These are phyloP conservation scores for Sphagnum tenellum DNA, from an alignment of 225 moss, liverwort and hornwort genomes.

Conservation along the genomic window DNA sequence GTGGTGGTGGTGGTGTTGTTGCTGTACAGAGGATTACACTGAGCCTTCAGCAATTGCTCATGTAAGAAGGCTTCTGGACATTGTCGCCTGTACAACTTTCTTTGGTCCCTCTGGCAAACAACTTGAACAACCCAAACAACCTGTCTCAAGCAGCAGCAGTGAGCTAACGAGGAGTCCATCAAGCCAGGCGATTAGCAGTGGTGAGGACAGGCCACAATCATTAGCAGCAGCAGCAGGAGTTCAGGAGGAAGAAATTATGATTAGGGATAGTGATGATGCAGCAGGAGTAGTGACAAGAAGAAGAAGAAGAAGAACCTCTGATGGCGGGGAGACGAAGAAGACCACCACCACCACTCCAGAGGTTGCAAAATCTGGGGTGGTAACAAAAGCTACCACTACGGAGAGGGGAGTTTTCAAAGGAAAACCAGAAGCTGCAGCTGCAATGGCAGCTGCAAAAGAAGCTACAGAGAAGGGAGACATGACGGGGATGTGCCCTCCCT, in stretches of 20 bases:
- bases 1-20: too few relatives aligned
- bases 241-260: background rate
- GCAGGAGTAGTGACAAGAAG: background rate
- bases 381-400: background rate
- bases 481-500: conserved; percentile 67
- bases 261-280: too few relatives aligned
- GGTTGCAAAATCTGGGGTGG: too few relatives aligned
- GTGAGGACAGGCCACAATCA: too few relatives aligned
- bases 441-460: conserved; percentile 65
- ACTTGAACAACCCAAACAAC: background rate
- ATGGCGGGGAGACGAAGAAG: conserved; percentile 7
- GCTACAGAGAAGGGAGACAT: conserved; percentile 68
- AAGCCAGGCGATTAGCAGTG: too few relatives aligned
- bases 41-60: conserved; percentile 32
- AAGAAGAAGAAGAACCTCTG: conserved; percentile 1
- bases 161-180: too few relatives aligned
- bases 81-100: conserved; percentile 50
- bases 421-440: conserved; percentile 58
- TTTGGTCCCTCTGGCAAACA: conserved; percentile 44
- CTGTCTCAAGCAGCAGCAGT: too few relatives aligned
- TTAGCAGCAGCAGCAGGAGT: conserved; percentile 3
- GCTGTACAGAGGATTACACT: conserved; percentile 47
- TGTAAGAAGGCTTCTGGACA: conserved; percentile 46
- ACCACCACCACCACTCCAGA: too few relatives aligned
- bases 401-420: conserved; percentile 39